Evolutionary conservation across 352 stramenopile genomes (phyloP), one percentile per base, ranked within the genome.

Genomic region (Phytopythium mirpurense): DNA sequence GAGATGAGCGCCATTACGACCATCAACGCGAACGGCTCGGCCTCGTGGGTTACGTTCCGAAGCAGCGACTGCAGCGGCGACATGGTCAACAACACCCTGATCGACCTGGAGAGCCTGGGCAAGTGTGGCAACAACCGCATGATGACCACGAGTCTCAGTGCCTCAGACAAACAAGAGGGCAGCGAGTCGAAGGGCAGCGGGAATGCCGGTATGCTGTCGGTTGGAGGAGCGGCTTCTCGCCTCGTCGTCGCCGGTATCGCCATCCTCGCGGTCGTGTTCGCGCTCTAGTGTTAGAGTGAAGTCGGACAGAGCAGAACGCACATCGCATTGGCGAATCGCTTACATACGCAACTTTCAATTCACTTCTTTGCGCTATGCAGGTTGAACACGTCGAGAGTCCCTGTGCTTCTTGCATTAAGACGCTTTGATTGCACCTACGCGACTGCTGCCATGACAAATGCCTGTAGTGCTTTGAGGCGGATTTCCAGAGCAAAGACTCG

Each of bases 401-500:
- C n/a, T n/a, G n/a, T n/a, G n/a, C n/a, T n/a, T n/a, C n/a, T n/a
- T n/a, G n/a, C n/a, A n/a, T n/a, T n/a, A n/a, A n/a, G n/a, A n/a
- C n/a, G n/a, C n/a, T n/a, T n/a, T n/a, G n/a, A n/a, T n/a, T n/a
- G n/a, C n/a, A n/a, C n/a, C n/a, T n/a, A n/a, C n/a, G n/a, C n/a
- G n/a, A n/a, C n/a, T n/a, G n/a, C n/a, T n/a, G n/a, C n/a, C n/a
- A n/a, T n/a, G n/a, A n/a, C n/a, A n/a, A n/a, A n/a, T n/a, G n/a
- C n/a, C n/a, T n/a, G n/a, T n/a, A n/a, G n/a, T n/a, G n/a, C n/a
- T n/a, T n/a, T n/a, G n/a, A n/a, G n/a, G n/a, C n/a, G n/a, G n/a
- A n/a, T n/a, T n/a, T n/a, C n/a, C 59, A 78, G 42, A 27, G 23
- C 23, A 38, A 65, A 29, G 51, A 67, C 18, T 60, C 68, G 35